Evolutionary conservation across 371 early-diverging fungal genomes (phyloP).

Genomic region (Capillidium rhysosporum): DNA sequence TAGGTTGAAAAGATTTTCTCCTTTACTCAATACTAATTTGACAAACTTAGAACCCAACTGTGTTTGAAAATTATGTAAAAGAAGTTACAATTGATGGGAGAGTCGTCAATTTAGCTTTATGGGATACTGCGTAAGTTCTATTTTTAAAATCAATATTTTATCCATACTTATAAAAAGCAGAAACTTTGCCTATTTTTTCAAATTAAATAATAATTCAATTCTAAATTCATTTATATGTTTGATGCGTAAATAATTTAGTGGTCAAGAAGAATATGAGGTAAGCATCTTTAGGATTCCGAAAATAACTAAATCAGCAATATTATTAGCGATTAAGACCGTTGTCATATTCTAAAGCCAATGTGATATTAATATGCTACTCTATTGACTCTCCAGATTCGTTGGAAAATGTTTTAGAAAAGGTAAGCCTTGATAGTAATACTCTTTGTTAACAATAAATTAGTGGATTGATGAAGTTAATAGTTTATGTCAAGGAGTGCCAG

Average conservation of each 20-base stretch:
- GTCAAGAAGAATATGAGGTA: no score
- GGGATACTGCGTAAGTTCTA: constrained; percentile 99
- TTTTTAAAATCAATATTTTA: no score
- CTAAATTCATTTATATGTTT: no score
- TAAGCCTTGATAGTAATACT: constrained; percentile 9
- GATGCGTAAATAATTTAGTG: no score
- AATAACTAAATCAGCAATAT: constrained; percentile 88
- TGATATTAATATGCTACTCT: constrained; percentile 87
- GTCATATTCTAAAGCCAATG: constrained; percentile 92
- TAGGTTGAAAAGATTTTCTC: no score
- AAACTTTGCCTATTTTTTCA: no score
- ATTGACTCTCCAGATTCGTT: constrained; percentile 86
- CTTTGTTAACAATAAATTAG: constrained; percentile 16
- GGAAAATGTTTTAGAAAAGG: constrained; percentile 82
- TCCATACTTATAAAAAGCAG: no score
- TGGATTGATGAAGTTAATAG: constrained; percentile 88
- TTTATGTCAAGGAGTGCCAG: constrained; percentile 72
- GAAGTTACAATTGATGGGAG: constrained; percentile 85
- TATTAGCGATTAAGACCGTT: constrained; percentile 92
- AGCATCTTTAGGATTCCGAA: no score
- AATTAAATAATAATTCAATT: no score
- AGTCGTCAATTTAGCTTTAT: constrained; percentile 82
- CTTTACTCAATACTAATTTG: no score
- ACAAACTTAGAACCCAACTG: constrained; percentile 76
- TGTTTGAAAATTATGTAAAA: constrained; percentile 92